Evolutionary conservation across 2,329 filamentous ascomycete genomes (phyloP).

Genomic region (Sporothrix brasiliensis): DNA sequence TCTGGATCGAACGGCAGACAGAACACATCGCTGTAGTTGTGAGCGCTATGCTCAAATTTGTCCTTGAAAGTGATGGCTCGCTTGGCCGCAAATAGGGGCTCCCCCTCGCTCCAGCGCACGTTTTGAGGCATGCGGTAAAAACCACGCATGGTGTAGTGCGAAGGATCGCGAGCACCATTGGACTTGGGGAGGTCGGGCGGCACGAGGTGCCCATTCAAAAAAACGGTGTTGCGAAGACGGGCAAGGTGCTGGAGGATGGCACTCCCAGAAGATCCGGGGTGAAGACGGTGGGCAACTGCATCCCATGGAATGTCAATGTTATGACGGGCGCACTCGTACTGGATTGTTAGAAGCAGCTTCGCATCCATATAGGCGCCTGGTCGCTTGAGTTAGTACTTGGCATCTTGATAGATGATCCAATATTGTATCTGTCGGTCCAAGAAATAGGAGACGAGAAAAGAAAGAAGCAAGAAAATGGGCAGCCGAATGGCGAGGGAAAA

Average conservation of each 20-base stretch:
- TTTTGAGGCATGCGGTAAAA: conserved; percentile 4
- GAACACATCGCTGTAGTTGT: background rate
- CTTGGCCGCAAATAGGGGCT: conserved; percentile 8
- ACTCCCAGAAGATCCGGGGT: conserved; percentile 47
- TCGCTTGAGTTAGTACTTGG: background rate
- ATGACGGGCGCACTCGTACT: conserved; percentile 46
- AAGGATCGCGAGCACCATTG: background rate
- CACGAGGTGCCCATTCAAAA: conserved; percentile 49
- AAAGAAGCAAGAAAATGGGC: background rate
- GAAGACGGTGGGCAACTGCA: conserved; percentile 47
- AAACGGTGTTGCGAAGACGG: conserved; percentile 43
- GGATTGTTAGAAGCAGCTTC: conserved; percentile 48
- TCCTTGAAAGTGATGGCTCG: conserved; percentile 6
- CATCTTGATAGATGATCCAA: background rate
- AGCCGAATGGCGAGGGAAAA: background rate
- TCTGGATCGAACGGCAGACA: conserved; percentile 7
- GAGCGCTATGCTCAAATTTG: background rate
- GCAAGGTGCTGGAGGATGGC: conserved; percentile 47
- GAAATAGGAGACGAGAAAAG: background rate
- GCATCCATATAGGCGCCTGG: conserved; percentile 52
- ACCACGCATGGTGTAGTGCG: background rate
- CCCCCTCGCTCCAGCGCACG: background rate
- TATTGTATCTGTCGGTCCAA: background rate
- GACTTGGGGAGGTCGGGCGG: conserved; percentile 41
- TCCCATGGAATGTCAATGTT: conserved; percentile 47